Conservation (phyloP, 2,329 filamentous ascomycete species). For the Aspergillus pseudotamarii region DNA sequence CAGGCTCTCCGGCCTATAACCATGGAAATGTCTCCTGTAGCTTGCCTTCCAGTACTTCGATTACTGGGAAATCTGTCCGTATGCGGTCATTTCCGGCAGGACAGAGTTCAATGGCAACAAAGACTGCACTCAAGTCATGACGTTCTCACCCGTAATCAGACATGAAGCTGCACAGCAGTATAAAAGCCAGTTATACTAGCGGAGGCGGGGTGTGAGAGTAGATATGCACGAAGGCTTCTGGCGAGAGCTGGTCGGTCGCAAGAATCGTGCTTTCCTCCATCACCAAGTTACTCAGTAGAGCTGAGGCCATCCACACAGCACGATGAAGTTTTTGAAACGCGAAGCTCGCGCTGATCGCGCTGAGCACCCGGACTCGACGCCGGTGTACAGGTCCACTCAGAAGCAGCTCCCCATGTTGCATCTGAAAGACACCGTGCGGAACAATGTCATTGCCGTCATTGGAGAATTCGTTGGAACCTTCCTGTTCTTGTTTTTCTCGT, state of each 20-base stretch:
- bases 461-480: slow-evolving; percentile 58
- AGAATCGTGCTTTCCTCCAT: not conserved
- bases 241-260: not conserved
- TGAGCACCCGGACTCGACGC: not conserved
- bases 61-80: not conserved
- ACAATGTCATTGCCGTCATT: slow-evolving; percentile 50
- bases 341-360: not conserved
- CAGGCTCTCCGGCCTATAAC: not conserved
- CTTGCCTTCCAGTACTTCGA: not conserved
- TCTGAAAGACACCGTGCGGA: slow-evolving; percentile 39
- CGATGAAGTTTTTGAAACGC: not conserved
- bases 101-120: not conserved
- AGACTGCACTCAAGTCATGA: not conserved
- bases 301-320: too few relatives aligned
- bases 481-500: slow-evolving; percentile 53
- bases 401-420: slow-evolving; percentile 38
- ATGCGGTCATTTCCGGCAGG: not conserved
- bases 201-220: not conserved
- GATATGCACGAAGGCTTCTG: too few relatives aligned
- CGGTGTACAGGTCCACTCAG: slow-evolving; percentile 1
- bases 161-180: not conserved
- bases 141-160: not conserved
- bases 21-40: not conserved
- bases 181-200: not conserved
- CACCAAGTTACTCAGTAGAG: not conserved